A percentile compares a stretch with the other conserved stretches of the same genome.
These are phyloP conservation scores for Lanzia echinophila DNA, from an alignment of 2,329 filamentous ascomycete species.

Conservation along the genomic window DNA sequence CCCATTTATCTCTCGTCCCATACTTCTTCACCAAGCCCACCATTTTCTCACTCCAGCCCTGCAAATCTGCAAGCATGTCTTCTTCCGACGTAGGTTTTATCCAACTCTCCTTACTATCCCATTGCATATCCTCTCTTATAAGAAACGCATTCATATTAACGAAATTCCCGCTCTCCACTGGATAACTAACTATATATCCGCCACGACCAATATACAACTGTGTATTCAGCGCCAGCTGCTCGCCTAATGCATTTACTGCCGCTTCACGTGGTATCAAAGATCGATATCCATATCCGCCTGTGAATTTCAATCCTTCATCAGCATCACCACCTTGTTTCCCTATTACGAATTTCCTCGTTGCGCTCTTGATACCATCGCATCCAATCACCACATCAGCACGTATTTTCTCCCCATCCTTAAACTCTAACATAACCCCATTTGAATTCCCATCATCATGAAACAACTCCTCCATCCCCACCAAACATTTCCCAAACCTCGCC, in stretches of 20 bases:
- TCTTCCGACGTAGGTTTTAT: conserved; percentile 34
- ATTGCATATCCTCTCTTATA: conserved; percentile 27
- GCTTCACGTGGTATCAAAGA: conserved; percentile 53
- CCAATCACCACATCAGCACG: conserved; percentile 46
- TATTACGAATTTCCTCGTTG: conserved; percentile 42
- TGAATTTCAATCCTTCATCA: conserved; percentile 34
- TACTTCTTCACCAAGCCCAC: conserved; percentile 3
- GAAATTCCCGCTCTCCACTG: conserved; percentile 10
- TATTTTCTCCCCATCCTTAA: neutral
- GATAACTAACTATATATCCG: conserved; percentile 12
- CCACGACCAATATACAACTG: conserved; percentile 12
- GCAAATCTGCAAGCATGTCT: conserved; percentile 36
- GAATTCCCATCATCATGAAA: too few species aligned
- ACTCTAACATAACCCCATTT: neutral
- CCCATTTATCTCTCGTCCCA: conserved; percentile 37
- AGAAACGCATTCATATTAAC: conserved; percentile 10
- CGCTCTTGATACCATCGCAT: conserved; percentile 58
- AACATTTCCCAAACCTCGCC: too few species aligned
- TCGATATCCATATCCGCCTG: conserved; percentile 55
- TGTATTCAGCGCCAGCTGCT: conserved; percentile 33
- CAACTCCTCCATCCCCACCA: too few species aligned
- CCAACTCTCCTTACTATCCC: conserved; percentile 22
- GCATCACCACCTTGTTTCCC: too few species aligned
- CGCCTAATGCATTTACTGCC: too few species aligned
- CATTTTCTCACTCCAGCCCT: conserved; percentile 33